A percentile compares a stretch with the other conserved stretches of the same genome.
phyloP scores from a whole-genome alignment of 2,329 filamentous ascomycete genomes.

The Davidsoniella neocaledoniae region DNA sequence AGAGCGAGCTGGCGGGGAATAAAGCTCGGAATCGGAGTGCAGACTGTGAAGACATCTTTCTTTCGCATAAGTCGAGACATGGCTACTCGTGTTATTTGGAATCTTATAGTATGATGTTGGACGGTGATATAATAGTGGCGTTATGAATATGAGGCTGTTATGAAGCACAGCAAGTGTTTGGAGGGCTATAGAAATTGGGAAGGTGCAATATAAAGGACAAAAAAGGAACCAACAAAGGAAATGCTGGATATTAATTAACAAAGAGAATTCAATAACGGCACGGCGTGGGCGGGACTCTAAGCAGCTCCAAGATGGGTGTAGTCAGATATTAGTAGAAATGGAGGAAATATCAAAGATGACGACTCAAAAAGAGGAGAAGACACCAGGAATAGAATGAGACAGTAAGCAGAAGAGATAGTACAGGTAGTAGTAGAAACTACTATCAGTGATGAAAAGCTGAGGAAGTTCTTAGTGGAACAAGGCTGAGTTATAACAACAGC shows the following conservation, averaged over 20 bases:
- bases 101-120: no score
- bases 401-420: not conserved
- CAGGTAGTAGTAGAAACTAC: no score
- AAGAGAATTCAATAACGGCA: no score
- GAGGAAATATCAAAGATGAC: not conserved
- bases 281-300: no score
- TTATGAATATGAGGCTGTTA: not conserved
- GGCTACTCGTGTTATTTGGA: constrained; percentile 13
- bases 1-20: constrained; percentile 56
- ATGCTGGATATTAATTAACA: no score
- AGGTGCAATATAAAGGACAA: not conserved
- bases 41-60: constrained; percentile 48
- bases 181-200: not conserved
- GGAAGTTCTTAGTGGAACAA: no score
- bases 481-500: no score
- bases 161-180: not conserved
- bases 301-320: no score
- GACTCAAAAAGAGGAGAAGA: not conserved
- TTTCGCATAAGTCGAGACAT: constrained; percentile 34
- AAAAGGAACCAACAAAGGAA: no score
- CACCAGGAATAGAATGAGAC: not conserved
- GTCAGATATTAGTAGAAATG: not conserved
- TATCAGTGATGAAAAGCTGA: no score
- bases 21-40: constrained; percentile 52
- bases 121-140: no score